Evolutionary conservation across 768 basidiomycete species (phyloP).

Genomic region (Auricularia cornea): DNA sequence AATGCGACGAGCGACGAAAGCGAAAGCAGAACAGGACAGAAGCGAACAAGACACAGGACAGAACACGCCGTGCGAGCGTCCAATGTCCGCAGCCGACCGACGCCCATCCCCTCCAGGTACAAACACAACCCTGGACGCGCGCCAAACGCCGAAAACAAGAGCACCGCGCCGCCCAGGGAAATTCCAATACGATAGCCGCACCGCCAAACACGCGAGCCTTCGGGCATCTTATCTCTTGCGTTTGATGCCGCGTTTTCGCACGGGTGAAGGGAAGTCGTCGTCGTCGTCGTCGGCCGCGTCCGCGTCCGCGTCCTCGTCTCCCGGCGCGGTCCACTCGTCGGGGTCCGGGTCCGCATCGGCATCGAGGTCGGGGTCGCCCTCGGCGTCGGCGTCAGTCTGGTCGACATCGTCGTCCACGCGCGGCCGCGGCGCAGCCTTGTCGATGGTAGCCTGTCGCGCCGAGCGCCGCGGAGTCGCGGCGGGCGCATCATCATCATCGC

Average conservation of each 20-base stretch:
- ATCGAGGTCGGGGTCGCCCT: background rate
- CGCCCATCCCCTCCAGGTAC: background rate
- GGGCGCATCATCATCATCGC: constrained; percentile 30
- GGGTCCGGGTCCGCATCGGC: background rate
- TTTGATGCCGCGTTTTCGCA: constrained; percentile 26
- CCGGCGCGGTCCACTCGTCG: constrained; percentile 20
- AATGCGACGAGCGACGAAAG: background rate
- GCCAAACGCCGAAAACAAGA: constrained; percentile 5
- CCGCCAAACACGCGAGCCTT: constrained; percentile 9
- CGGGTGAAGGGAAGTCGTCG: background rate
- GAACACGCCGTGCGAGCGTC: background rate
- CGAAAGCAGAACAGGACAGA: background rate
- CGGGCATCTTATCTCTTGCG: constrained; percentile 49
- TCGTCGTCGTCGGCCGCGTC: constrained; percentile 24
- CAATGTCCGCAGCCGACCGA: background rate
- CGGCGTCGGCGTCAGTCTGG: constrained; percentile 7
- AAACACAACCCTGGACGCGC: constrained; percentile 7
- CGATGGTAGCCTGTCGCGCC: background rate
- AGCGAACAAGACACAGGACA: background rate
- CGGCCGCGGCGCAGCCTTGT: background rate
- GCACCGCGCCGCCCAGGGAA: no score
- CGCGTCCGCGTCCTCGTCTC: constrained; percentile 27
- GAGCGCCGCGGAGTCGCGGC: background rate
- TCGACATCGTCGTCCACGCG: constrained; percentile 14
- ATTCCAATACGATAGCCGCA: no score